Evolutionary conservation across 495 filamentous ascomycete species (phyloP), one percentile per base, ranked within the genome.

Genomic region (Tuber indicum): DNA sequence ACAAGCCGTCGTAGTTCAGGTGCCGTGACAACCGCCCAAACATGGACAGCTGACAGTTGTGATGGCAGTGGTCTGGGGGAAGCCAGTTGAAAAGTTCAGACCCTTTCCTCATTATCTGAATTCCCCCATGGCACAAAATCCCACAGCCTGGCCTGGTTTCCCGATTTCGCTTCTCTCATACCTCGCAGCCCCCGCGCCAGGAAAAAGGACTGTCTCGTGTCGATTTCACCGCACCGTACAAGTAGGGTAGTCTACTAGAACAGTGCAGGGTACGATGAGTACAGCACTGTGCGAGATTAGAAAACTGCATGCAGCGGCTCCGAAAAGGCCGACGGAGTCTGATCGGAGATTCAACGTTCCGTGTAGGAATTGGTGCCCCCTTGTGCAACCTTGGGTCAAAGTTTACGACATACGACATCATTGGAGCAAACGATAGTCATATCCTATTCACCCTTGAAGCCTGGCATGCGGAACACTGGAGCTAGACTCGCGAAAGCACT

Each of bases 1-100:
- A 39, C 73, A 74, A 73, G 78, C 78, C 77, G 77, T 70, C 10
- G 12, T 72, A 46, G 36, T 78, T 19, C 17, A 76, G 72, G 70
- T 80, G 78, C 78, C 78, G 78, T 58, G 62, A 80, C 77, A 80
- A 71, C 78, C 73, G 73, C 73, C 71, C 45, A 66, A 73, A 75
- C 69, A 26, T 71, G 49, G 49, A 52, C 21, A n/a, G 49, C 17
- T 47, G 49, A 52, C 7, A 12, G 49, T 1, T 42, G 42, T 43
- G 2, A 41, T 41, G 4, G 39, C 39, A 5, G 39, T 41, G 39
- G 39, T 41, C 1, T 41, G 39, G 39, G 39, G 39, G 39, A 5
- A 41, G 4, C 3, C 39, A 41, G 26, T 32, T 62, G 10, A 26
- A 32, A 32, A 32, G 52, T 32, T 62, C 58, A 17, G 58, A 17